Conservation (phyloP, 306 rosid genomes). For the Delonix regia region DNA sequence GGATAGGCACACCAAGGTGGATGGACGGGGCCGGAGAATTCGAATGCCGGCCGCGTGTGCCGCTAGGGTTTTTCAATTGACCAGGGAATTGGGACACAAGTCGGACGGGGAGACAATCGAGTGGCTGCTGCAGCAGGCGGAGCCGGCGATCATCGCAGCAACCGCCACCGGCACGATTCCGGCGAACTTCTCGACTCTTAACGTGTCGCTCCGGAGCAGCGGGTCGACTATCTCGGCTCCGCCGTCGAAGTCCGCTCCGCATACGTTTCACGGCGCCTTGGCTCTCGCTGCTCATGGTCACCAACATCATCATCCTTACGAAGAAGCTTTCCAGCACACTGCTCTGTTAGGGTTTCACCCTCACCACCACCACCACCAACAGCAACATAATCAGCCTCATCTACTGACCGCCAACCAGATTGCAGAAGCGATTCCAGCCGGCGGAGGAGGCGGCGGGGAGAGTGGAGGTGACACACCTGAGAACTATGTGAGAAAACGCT, state of each 20-base stretch:
- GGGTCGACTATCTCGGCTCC: conserved; percentile 80
- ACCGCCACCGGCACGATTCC: conserved; percentile 94
- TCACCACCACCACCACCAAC: conserved; percentile 47
- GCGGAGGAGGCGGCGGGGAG: conserved; percentile 39
- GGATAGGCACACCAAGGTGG: conserved; percentile 90
- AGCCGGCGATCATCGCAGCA: conserved; percentile 79
- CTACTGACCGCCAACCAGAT: conserved; percentile 76
- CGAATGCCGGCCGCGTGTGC: conserved; percentile 98
- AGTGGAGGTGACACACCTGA: conserved; percentile 61
- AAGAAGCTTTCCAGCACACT: conserved; percentile 68
- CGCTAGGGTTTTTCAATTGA: conserved; percentile 86
- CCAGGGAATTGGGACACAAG: conserved; percentile 83
- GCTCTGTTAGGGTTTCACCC: conserved; percentile 75
- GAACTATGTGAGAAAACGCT: conserved; percentile 77
- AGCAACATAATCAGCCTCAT: conserved; percentile 38
- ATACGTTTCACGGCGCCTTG: conserved; percentile 67
- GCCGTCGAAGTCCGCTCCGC: conserved; percentile 74
- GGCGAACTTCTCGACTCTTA: conserved; percentile 79
- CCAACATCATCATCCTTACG: conserved; percentile 59
- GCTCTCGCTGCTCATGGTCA: conserved; percentile 51
- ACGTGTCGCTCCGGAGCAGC: conserved; percentile 78
- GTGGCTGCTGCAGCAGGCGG: conserved; percentile 95
- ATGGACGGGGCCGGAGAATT: conserved; percentile 88
- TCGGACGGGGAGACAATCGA: conserved; percentile 95
- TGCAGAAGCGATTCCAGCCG: conserved; percentile 59